phyloP scores from a whole-genome alignment of 306 rosid species.

The Crotalaria pallida region DNA sequence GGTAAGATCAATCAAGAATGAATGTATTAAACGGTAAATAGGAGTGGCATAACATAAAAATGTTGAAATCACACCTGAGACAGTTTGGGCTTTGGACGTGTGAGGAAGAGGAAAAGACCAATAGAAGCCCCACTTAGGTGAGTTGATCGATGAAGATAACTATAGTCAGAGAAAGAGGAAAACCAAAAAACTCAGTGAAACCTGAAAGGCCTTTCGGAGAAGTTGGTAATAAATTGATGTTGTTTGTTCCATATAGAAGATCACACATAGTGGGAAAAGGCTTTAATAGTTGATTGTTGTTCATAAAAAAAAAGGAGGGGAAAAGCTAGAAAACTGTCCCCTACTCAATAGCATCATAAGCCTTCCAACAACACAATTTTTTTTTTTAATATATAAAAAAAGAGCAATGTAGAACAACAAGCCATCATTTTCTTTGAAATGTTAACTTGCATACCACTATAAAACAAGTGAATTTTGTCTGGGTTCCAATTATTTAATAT shows the following conservation, averaged over 20 bases:
- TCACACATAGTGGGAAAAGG: neutral
- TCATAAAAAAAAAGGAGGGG: neutral
- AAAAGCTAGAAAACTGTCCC: neutral
- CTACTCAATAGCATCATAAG: neutral
- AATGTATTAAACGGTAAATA: neutral
- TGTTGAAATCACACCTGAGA: neutral
- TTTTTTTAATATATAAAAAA: neutral
- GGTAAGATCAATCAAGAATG: too few species aligned
- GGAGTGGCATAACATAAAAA: neutral
- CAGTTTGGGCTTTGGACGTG: neutral
- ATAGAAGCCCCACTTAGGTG: neutral
- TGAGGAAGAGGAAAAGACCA: neutral
- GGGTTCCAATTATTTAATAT: slow-evolving; percentile 25
- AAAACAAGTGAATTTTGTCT: slow-evolving; percentile 16
- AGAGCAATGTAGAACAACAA: neutral
- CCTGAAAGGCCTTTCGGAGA: neutral
- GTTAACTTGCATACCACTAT: neutral
- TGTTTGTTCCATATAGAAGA: neutral
- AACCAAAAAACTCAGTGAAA: neutral
- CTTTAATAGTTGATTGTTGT: neutral
- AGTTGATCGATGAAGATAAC: neutral
- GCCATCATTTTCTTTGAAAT: neutral
- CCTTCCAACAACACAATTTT: neutral
- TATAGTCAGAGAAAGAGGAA: neutral
- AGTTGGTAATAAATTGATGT: neutral